phyloP scores from a whole-genome alignment of 2,329 filamentous ascomycete species.

The Talaromyces verruculosus region DNA sequence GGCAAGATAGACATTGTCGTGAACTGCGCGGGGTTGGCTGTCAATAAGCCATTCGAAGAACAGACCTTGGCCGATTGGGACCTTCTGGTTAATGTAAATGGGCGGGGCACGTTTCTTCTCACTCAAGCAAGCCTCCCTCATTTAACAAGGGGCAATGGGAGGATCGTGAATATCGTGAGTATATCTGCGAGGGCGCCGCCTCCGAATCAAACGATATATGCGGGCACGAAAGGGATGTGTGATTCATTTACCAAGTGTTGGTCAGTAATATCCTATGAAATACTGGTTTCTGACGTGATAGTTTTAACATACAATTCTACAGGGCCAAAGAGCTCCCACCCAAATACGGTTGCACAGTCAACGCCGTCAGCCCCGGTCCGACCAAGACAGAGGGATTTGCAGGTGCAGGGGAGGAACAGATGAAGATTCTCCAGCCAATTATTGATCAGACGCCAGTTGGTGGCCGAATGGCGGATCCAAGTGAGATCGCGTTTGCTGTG shows the following conservation, averaged over 20 bases:
- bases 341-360: background rate
- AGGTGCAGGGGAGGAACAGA: background rate
- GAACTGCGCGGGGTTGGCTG: background rate
- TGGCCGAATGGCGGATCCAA: background rate
- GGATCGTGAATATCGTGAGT: background rate
- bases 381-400: background rate
- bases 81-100: background rate
- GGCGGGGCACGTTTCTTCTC: background rate
- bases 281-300: no score
- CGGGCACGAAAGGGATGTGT: background rate
- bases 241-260: background rate
- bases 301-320: no score
- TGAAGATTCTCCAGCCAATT: background rate
- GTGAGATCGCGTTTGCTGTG: background rate
- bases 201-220: background rate
- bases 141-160: background rate
- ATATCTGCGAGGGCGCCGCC: background rate
- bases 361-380: background rate
- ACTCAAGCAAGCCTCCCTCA: background rate
- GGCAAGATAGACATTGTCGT: background rate
- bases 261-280: background rate
- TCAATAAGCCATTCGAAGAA: background rate
- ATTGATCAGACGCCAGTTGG: background rate
- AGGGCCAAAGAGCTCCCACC: background rate
- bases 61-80: background rate